These are phyloP conservation scores for Debaryomyces maramus DNA, from an alignment of 805 yeast genomes.

Conservation along the genomic window DNA sequence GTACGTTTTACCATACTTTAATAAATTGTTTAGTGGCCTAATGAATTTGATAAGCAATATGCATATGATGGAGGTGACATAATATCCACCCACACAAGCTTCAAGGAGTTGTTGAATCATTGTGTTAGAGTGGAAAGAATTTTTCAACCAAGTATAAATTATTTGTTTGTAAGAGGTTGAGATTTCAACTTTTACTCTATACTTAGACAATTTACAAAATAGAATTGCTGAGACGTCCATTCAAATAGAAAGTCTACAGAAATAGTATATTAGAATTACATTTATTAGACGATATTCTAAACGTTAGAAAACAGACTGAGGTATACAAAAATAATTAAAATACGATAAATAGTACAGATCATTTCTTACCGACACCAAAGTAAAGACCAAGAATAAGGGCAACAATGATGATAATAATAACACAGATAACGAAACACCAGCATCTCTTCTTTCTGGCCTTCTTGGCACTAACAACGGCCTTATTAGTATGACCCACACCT, in stretches of 20 bases:
- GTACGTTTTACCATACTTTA: conserved; percentile 24
- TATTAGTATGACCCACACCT: conserved; percentile 91
- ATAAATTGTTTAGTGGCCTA: conserved; percentile 17
- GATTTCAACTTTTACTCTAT: not conserved
- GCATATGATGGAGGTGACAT: conserved; percentile 5
- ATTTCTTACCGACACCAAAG: too few relatives aligned
- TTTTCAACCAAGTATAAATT: too few relatives aligned
- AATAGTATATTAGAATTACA: not conserved
- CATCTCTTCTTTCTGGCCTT: conserved; percentile 89
- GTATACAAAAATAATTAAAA: not conserved
- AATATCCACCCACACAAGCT: not conserved
- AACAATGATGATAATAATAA: conserved; percentile 59
- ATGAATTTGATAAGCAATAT: conserved; percentile 16
- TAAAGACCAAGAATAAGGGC: conserved; percentile 69
- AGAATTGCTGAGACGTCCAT: too few relatives aligned
- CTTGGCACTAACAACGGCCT: conserved; percentile 85
- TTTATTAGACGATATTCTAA: not conserved
- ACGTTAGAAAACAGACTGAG: not conserved
- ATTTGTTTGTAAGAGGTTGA: too few relatives aligned
- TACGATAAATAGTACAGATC: too few relatives aligned
- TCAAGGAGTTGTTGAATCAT: not conserved
- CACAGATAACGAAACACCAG: conserved; percentile 72
- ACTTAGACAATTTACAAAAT: too few relatives aligned
- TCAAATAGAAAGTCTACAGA: too few relatives aligned
- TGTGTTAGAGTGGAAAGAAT: too few relatives aligned